Percentiles rank a stretch among this genome's conserved stretches.
These are phyloP conservation scores for Leishmania major DNA, from an alignment of 208 protist species.

Conservation along the genomic window DNA sequence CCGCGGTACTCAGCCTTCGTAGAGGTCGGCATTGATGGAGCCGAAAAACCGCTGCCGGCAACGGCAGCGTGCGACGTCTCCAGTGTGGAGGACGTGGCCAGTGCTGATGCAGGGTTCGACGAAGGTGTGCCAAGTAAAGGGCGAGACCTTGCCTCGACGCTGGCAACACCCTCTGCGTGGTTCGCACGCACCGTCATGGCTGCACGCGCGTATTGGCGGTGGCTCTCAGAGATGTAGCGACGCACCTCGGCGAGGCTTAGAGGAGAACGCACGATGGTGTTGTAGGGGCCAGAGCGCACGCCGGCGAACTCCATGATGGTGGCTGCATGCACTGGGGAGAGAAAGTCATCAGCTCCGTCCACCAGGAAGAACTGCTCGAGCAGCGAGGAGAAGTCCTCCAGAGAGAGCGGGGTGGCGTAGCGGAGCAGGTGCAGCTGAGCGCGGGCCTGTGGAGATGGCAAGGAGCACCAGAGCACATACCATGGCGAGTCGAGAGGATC, in stretches of 20 bases:
- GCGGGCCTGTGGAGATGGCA: constrained; percentile 40
- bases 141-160: background rate
- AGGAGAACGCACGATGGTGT: constrained; percentile 52
- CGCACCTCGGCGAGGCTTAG: constrained; percentile 65
- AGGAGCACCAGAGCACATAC: constrained; percentile 29
- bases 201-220: constrained; percentile 43
- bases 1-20: constrained; percentile 5
- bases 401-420: constrained; percentile 52
- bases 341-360: constrained; percentile 65
- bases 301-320: constrained; percentile 88
- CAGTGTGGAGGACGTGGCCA: background rate
- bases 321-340: constrained; percentile 53
- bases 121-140: background rate
- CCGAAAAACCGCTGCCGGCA: background rate
- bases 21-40: background rate
- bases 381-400: constrained; percentile 61
- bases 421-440: constrained; percentile 49
- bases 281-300: constrained; percentile 66
- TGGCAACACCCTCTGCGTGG: background rate
- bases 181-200: background rate
- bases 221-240: constrained; percentile 51
- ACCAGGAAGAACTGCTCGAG: constrained; percentile 69
- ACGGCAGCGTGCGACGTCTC: background rate
- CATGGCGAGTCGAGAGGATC: constrained; percentile 29
- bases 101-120: background rate